Percentiles rank a stretch among this genome's conserved stretches.
Conservation (phyloP, 2,329 filamentous ascomycete genomes). For the Cladosporium sp. region DNA sequence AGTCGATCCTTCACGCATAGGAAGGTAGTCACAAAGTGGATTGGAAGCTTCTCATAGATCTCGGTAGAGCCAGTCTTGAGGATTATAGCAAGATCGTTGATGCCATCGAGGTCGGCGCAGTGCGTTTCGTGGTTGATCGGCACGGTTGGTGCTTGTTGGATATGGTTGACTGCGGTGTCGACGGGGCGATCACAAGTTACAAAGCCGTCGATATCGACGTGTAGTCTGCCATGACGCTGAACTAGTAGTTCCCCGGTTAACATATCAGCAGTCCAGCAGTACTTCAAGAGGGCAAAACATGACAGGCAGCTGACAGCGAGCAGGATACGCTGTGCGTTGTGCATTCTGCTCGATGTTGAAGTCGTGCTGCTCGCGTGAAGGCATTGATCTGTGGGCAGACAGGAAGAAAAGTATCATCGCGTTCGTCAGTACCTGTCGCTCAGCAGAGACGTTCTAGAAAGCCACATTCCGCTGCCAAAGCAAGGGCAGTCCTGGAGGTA, state of each 20-base stretch:
- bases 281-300: slow-evolving; percentile 18
- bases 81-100: slow-evolving; percentile 52
- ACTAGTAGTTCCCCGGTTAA: not conserved
- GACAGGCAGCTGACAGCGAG: slow-evolving; percentile 17
- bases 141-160: not conserved
- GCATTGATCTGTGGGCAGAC: not conserved
- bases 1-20: slow-evolving; percentile 50
- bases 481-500: not conserved
- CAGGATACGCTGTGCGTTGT: slow-evolving; percentile 17
- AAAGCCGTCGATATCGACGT: not conserved
- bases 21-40: slow-evolving; percentile 54
- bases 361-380: not conserved
- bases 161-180: not conserved
- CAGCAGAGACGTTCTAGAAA: not conserved
- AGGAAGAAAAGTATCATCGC: not conserved
- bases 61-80: slow-evolving; percentile 60
- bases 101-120: slow-evolving; percentile 2
- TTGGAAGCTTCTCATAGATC: slow-evolving; percentile 52
- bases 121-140: not conserved
- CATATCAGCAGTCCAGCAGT: slow-evolving; percentile 2
- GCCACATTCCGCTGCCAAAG: slow-evolving; percentile 1
- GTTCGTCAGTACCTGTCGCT: not conserved
- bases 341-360: slow-evolving; percentile 3
- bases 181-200: not conserved
- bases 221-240: not conserved